Evolutionary conservation across 352 stramenopile genomes (phyloP).

Genomic region (Elongisporangium senticosum): DNA sequence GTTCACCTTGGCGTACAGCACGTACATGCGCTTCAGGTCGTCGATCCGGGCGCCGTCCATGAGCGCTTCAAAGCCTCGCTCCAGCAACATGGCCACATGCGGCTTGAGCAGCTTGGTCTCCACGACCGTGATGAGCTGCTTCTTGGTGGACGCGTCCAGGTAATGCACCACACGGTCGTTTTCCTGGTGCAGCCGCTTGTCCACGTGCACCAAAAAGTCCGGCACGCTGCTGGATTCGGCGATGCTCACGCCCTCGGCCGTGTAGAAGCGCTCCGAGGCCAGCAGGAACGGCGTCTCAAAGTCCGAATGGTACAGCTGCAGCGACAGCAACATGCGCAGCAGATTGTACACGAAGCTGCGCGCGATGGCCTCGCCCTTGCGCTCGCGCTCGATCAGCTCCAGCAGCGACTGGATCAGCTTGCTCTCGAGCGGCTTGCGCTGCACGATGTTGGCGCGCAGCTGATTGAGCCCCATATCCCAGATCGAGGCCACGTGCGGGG

Average conservation of each 20-base stretch:
- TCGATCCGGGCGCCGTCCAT: constrained; percentile 78
- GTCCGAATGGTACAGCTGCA: constrained; percentile 79
- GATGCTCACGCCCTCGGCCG: constrained; percentile 55
- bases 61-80: constrained; percentile 83
- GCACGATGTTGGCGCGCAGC: constrained; percentile 53
- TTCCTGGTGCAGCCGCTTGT: constrained; percentile 83
- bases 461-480: constrained; percentile 89
- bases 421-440: constrained; percentile 44
- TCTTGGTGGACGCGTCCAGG: constrained; percentile 68
- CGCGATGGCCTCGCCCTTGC: constrained; percentile 83
- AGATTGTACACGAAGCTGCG: constrained; percentile 77
- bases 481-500: constrained; percentile 77
- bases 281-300: constrained; percentile 87
- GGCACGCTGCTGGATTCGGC: constrained; percentile 65
- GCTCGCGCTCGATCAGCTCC: constrained; percentile 84
- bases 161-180: constrained; percentile 69
- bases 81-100: constrained; percentile 75
- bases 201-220: constrained; percentile 85
- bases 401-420: constrained; percentile 74
- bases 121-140: constrained; percentile 61
- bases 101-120: constrained; percentile 83
- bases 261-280: constrained; percentile 86
- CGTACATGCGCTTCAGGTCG: constrained; percentile 87
- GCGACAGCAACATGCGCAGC: constrained; percentile 76
- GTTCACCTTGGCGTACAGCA: constrained; percentile 70